Percentiles rank a stretch among this genome's conserved stretches.
Evolutionary conservation across 139 green algal species (phyloP).

Genomic region (Pycnococcus provasolii): DNA sequence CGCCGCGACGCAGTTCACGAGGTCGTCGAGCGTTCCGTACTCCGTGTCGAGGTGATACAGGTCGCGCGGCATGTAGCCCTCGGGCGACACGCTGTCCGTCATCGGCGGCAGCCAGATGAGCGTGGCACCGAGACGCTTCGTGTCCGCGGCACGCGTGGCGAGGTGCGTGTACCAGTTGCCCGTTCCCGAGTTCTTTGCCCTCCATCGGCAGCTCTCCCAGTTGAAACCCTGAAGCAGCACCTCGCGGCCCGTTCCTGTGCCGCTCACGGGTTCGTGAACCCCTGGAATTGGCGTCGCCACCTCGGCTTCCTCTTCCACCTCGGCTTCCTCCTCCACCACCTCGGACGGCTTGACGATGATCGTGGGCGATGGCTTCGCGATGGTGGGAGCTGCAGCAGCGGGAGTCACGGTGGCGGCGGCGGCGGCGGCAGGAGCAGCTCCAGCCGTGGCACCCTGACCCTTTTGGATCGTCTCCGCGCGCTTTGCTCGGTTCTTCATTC

Average conservation of each 20-base stretch:
- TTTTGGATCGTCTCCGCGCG: too few species aligned
- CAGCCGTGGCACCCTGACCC: too few species aligned
- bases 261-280: not conserved
- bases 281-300: not conserved
- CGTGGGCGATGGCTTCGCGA: not conserved
- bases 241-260: conserved; percentile 17
- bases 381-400: too few species aligned
- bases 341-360: not conserved
- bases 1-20: conserved; percentile 30
- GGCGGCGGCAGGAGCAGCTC: too few species aligned
- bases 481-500: too few species aligned
- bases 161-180: conserved; percentile 28
- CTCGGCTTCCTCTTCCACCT: not conserved
- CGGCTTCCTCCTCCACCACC: not conserved
- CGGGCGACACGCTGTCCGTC: conserved; percentile 26
- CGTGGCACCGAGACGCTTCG: conserved; percentile 3
- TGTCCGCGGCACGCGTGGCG: not conserved
- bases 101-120: conserved; percentile 38
- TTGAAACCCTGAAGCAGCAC: conserved; percentile 34
- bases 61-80: conserved; percentile 46
- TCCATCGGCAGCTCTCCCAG: conserved; percentile 20
- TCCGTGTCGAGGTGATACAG: conserved; percentile 40
- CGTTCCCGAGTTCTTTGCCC: not conserved
- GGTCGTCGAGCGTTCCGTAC: conserved; percentile 38
- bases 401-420: too few species aligned